These are phyloP conservation scores for Starmerella riodocensis DNA, from an alignment of 805 yeast genomes.

Conservation along the genomic window DNA sequence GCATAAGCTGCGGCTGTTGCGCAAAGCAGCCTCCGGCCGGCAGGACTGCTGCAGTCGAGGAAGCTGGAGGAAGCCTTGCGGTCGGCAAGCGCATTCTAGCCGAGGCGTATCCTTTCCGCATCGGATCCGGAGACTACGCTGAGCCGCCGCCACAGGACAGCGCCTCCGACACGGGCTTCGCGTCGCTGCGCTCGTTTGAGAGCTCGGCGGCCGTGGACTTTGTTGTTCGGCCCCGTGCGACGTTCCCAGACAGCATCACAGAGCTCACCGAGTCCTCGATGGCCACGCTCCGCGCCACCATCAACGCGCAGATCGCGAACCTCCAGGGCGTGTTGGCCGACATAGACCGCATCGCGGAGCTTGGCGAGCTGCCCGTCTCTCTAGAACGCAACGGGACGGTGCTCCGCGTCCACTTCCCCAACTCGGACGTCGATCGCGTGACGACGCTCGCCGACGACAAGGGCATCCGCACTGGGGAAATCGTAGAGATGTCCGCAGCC, in stretches of 20 bases:
- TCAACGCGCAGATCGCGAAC: conserved; percentile 22
- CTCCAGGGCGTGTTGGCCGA: conserved; percentile 34
- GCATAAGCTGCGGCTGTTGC: too few species aligned
- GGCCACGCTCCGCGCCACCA: conserved; percentile 29
- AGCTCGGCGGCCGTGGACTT: conserved; percentile 38
- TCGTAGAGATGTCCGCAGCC: conserved; percentile 23
- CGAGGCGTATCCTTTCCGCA: too few species aligned
- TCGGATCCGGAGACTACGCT: too few species aligned
- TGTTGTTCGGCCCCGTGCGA: conserved; percentile 31
- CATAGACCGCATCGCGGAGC: conserved; percentile 36
- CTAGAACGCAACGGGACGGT: conserved; percentile 30
- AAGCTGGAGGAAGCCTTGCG: too few species aligned
- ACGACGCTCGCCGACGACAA: conserved; percentile 45
- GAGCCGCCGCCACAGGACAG: too few species aligned
- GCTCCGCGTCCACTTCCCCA: conserved; percentile 53
- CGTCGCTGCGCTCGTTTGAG: background rate
- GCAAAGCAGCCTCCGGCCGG: too few species aligned
- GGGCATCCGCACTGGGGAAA: conserved; percentile 46
- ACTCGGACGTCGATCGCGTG: conserved; percentile 47
- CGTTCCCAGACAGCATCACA: conserved; percentile 31
- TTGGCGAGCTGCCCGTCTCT: conserved; percentile 55
- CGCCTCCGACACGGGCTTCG: too few species aligned
- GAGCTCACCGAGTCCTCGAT: conserved; percentile 36
- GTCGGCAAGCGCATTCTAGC: too few species aligned
- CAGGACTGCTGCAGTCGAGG: too few species aligned